Conservation (phyloP, 2,329 filamentous ascomycete species). For the Aureobasidium sp. region DNA sequence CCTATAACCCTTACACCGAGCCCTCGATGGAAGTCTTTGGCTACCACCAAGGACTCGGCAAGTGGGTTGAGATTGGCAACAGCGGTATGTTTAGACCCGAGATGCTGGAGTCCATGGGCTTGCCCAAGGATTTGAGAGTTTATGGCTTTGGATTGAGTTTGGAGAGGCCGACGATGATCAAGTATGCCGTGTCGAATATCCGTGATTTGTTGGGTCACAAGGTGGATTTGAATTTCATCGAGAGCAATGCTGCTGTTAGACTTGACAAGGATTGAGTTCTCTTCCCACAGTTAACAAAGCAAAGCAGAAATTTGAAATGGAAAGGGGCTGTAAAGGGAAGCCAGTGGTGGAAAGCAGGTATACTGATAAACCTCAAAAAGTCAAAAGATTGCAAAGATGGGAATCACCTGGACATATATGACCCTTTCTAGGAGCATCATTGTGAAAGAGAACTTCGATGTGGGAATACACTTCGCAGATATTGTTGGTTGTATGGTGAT, state of each 20-base stretch:
- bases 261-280: slow-evolving; percentile 84
- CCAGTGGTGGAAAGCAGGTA: no score
- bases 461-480: no score
- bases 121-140: slow-evolving; percentile 84
- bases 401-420: no score
- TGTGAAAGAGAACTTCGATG: no score
- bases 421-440: no score
- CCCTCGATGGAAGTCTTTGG: slow-evolving; percentile 98
- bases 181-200: slow-evolving; percentile 74
- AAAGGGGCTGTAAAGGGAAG: no score
- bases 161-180: slow-evolving; percentile 97
- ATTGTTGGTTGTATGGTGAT: no score
- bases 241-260: slow-evolving; percentile 83
- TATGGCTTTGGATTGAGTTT: slow-evolving; percentile 91
- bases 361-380: no score
- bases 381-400: no score
- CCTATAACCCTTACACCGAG: slow-evolving; percentile 93
- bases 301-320: no score
- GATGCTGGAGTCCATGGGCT: slow-evolving; percentile 91
- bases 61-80: slow-evolving; percentile 96
- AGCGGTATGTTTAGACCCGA: slow-evolving; percentile 98
- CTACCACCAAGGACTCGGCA: slow-evolving; percentile 80
- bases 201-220: slow-evolving; percentile 90
- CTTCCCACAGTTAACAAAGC: no score
- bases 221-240: slow-evolving; percentile 88